phyloP scores from a whole-genome alignment of 345 rosid genomes.

The Arabis hirsuta region DNA sequence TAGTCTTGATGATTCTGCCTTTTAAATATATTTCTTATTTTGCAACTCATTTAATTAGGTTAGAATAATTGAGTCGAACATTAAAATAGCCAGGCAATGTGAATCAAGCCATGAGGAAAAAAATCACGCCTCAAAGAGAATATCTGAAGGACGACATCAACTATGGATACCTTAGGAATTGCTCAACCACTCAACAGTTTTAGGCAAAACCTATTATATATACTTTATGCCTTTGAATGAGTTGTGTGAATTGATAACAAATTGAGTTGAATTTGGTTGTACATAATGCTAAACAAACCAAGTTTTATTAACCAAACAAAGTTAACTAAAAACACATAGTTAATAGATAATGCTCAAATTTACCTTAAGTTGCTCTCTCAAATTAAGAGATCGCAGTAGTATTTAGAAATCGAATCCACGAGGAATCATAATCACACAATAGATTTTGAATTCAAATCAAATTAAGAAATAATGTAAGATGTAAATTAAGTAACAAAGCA shows the following conservation, averaged over 20 bases:
- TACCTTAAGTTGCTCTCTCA: too few species aligned
- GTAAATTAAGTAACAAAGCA: too few species aligned
- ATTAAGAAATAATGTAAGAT: too few species aligned
- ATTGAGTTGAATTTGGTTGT: not conserved
- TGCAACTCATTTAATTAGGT: not conserved
- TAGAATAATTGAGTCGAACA: not conserved
- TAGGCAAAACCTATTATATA: not conserved
- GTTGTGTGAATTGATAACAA: conserved; percentile 2
- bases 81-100: not conserved
- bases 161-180: conserved; percentile 6
- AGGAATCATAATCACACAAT: too few species aligned
- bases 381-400: too few species aligned
- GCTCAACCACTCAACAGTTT: conserved; percentile 1
- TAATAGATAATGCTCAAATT: too few species aligned
- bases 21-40: not conserved
- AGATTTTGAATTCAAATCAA: too few species aligned
- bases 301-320: not conserved
- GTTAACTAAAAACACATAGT: not conserved
- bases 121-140: conserved; percentile 1
- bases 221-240: conserved; percentile 16
- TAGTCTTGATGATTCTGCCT: not conserved
- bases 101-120: not conserved
- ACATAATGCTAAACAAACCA: not conserved
- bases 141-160: conserved; percentile 8
- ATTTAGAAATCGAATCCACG: too few species aligned